Conservation (phyloP, 495 filamentous ascomycete species). For the Staphylotrichum tortipilum region DNA sequence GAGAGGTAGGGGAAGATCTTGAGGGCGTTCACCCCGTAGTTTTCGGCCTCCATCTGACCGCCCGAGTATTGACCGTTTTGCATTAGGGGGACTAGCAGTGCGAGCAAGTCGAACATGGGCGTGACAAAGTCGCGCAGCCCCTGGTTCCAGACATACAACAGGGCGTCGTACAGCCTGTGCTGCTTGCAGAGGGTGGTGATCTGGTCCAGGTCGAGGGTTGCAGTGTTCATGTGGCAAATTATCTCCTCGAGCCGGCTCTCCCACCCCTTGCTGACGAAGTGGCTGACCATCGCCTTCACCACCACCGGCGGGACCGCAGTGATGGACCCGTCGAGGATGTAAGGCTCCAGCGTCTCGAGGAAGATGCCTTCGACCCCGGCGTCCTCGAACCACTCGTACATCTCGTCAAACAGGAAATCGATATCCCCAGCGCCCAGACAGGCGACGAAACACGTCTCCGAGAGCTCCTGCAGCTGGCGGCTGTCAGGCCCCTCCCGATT, state of each 20-base stretch:
- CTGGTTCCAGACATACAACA: constrained; percentile 95
- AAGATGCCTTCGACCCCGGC: constrained; percentile 63
- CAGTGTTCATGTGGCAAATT: constrained; percentile 83
- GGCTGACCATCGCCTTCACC: constrained; percentile 73
- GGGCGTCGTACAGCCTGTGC: constrained; percentile 84
- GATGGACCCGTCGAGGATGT: constrained; percentile 71
- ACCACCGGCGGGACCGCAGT: constrained; percentile 69
- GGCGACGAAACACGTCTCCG: constrained; percentile 71
- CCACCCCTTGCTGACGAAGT: constrained; percentile 64
- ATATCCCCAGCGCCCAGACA: constrained; percentile 65
- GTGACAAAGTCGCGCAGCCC: constrained; percentile 83
- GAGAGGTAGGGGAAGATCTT: constrained; percentile 95
- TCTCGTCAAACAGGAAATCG: constrained; percentile 84
- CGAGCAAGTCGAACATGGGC: constrained; percentile 74
- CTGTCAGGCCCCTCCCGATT: constrained; percentile 47
- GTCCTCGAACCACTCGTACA: constrained; percentile 84
- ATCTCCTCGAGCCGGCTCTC: constrained; percentile 83
- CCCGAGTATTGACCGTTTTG: constrained; percentile 41
- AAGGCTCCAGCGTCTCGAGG: constrained; percentile 75
- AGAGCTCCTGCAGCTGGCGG: constrained; percentile 64
- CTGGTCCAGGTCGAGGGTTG: constrained; percentile 89
- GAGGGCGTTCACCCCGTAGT: constrained; percentile 56
- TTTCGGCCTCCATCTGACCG: constrained; percentile 39
- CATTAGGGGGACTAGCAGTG: constrained; percentile 54
- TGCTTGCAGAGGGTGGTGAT: constrained; percentile 84